Evolutionary conservation across 768 basidiomycete species (phyloP).

Genomic region (Russula brevipes): DNA sequence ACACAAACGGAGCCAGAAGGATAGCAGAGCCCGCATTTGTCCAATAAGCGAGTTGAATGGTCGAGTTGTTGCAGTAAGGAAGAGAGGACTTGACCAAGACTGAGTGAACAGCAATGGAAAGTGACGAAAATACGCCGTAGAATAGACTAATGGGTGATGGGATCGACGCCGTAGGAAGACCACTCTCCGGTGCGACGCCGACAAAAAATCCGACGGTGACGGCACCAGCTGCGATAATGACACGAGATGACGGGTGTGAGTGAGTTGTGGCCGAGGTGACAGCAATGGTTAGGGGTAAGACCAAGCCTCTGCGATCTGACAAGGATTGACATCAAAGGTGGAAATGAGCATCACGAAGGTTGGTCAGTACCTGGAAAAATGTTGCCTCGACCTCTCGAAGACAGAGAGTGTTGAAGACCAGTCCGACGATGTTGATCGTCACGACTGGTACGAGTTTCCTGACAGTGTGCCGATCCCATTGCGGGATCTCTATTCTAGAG

Average conservation of each 20-base stretch:
- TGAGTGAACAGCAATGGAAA: slow-evolving; percentile 72
- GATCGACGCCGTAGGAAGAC: slow-evolving; percentile 38
- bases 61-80: slow-evolving; percentile 62
- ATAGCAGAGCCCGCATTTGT: slow-evolving; percentile 66
- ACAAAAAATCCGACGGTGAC: slow-evolving; percentile 76
- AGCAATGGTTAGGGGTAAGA: slow-evolving; percentile 74
- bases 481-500: slow-evolving; percentile 53
- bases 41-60: slow-evolving; percentile 75
- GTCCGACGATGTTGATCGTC: slow-evolving; percentile 63
- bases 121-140: slow-evolving; percentile 66
- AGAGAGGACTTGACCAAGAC: slow-evolving; percentile 70
- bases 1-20: slow-evolving; percentile 57
- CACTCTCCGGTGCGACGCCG: slow-evolving; percentile 57
- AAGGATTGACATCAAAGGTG: neutral
- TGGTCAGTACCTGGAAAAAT: slow-evolving; percentile 61
- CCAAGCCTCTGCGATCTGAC: slow-evolving; percentile 78
- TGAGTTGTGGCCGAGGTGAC: slow-evolving; percentile 60
- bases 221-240: slow-evolving; percentile 52
- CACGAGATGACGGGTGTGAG: slow-evolving; percentile 47
- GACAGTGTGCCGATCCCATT: slow-evolving; percentile 44
- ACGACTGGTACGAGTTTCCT: slow-evolving; percentile 61
- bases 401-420: slow-evolving; percentile 77
- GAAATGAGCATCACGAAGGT: neutral
- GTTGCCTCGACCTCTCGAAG: slow-evolving; percentile 73
- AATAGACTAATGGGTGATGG: slow-evolving; percentile 56